Conservation (phyloP, 495 filamentous ascomycete species). For the Echria macrotheca region DNA sequence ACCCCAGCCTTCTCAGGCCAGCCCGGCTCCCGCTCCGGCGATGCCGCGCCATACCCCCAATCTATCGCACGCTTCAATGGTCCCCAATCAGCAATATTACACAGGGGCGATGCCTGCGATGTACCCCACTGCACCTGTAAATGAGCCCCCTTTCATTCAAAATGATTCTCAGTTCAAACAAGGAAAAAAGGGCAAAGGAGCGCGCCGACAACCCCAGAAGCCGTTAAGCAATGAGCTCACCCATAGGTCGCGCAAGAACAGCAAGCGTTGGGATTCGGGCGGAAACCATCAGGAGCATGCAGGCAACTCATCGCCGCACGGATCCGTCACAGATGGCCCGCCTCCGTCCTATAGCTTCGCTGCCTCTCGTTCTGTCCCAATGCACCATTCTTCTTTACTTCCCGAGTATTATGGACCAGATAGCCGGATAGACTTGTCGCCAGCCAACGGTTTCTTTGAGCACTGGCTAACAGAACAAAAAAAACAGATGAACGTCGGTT, state of each 20-base stretch:
- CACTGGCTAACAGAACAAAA: slow-evolving; percentile 60
- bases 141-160: slow-evolving; percentile 49
- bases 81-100: slow-evolving; percentile 54
- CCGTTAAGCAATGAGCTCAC: slow-evolving; percentile 21
- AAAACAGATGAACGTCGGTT: slow-evolving; percentile 49
- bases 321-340: slow-evolving; percentile 22
- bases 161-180: slow-evolving; percentile 26
- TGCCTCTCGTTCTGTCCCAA: slow-evolving; percentile 27
- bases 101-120: slow-evolving; percentile 48
- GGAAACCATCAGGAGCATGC: slow-evolving; percentile 17
- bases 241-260: slow-evolving; percentile 31
- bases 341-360: slow-evolving; percentile 22
- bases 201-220: slow-evolving; percentile 36
- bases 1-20: slow-evolving; percentile 57
- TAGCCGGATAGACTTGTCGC: slow-evolving; percentile 55
- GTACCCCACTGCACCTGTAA: slow-evolving; percentile 50
- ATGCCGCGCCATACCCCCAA: slow-evolving; percentile 60
- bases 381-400: slow-evolving; percentile 32
- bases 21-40: slow-evolving; percentile 63
- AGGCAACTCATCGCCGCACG: slow-evolving; percentile 16
- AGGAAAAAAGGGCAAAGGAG: slow-evolving; percentile 36
- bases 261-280: slow-evolving; percentile 36
- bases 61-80: slow-evolving; percentile 55
- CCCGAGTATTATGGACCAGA: neutral
- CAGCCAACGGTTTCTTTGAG: slow-evolving; percentile 65